Evolutionary conservation across 352 stramenopile species (phyloP), one percentile per base, ranked within the genome.

Genomic region (Peronospora farinosa): DNA sequence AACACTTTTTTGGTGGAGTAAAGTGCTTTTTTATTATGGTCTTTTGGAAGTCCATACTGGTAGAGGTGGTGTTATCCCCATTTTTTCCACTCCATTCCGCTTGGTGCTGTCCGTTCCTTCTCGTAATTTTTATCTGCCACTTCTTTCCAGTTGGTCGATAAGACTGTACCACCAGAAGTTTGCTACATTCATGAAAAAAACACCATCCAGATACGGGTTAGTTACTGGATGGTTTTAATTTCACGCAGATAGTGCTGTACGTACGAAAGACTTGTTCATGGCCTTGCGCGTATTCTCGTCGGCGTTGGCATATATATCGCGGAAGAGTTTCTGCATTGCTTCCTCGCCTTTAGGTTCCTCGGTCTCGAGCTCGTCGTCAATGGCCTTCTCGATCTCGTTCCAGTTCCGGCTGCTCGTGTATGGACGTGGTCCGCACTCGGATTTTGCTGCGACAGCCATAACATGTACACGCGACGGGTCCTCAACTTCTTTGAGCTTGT

Each of bases 181-280:
- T 96, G 87, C 82, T 93, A 16, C 28, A 32, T 32, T 13, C 28
- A 32, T 21, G 19, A 21, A 3, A 21, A 21, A 21, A 21, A 3
- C 3, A 32, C 28, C 28, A 32, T 32, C 28, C 28, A 37, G 3
- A 16, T 16, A 15, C 13, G 5, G 12, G 31, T 37, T 16, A 37
- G 31, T 37, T 33, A 8, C 28, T 13, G 11, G 11, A 3, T 3
- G 5, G 32, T 16, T 16, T 30, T n/a, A n/a, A n/a, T n/a, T 33
- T 41, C 5, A 30, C 23, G 36, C 28, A 21, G 4, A 13, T 3
- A 39, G n/a, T 37, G 33, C 28, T 43, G 16, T 36, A 81, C 78
- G 49, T 70, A 93, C 79, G 54, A 96, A 97, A 12, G 79, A 95
- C 70, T 97, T 96, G 73, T 94, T 94, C 88, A 97, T 97, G 30